Conservation (phyloP, 768 basidiomycete species). For the Kwoniella sp. region DNA sequence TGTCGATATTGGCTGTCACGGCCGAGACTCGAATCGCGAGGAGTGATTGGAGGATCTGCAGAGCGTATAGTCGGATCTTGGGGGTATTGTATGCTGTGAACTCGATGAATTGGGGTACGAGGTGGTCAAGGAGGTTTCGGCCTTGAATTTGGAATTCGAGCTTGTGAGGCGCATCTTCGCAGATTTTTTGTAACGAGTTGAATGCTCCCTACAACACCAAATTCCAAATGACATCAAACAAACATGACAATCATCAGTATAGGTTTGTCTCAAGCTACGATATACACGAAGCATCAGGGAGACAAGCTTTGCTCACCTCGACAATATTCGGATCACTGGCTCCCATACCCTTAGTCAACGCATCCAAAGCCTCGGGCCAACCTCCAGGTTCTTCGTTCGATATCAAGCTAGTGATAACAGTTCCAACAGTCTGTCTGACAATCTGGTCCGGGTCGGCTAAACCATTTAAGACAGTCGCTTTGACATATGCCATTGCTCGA, state of each 20-base stretch:
- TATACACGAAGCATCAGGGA: neutral
- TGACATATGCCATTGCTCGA: conserved; percentile 58
- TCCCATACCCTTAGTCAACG: conserved; percentile 78
- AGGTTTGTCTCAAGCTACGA: no score
- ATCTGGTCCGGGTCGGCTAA: conserved; percentile 75
- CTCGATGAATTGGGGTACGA: conserved; percentile 91
- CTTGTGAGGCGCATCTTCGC: conserved; percentile 94
- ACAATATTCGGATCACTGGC: conserved; percentile 72
- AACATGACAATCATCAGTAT: no score
- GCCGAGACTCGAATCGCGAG: conserved; percentile 83
- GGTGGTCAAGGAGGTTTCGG: conserved; percentile 87
- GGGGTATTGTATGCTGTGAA: conserved; percentile 80
- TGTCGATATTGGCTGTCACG: conserved; percentile 86
- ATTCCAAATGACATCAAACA: no score
- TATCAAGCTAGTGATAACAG: conserved; percentile 87
- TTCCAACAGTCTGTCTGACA: conserved; percentile 90
- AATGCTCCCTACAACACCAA: conserved; percentile 72
- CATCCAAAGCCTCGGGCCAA: conserved; percentile 92
- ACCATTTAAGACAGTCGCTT: conserved; percentile 49
- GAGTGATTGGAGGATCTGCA: conserved; percentile 93
- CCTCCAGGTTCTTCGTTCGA: conserved; percentile 83
- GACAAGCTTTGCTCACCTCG: conserved; percentile 66
- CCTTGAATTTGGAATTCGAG: conserved; percentile 92
- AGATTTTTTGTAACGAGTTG: conserved; percentile 89
- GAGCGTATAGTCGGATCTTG: conserved; percentile 89